phyloP scores from a whole-genome alignment of 306 rosid genomes.

The Sesbania bispinosa region DNA sequence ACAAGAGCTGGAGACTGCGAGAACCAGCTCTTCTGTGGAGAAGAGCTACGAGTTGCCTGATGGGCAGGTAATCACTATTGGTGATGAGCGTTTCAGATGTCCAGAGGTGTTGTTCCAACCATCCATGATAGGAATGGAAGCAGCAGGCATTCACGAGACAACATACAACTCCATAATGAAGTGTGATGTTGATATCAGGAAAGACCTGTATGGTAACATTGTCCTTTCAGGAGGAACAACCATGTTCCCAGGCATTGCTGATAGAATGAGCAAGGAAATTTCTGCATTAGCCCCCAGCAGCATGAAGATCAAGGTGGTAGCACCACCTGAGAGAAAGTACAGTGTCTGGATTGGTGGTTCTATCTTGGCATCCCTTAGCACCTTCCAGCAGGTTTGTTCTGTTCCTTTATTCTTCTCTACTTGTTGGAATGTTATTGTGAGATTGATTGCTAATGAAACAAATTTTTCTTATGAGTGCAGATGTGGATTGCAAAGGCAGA shows the following conservation, averaged over 20 bases:
- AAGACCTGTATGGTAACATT: slow-evolving; percentile 93
- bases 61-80: slow-evolving; percentile 96
- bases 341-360: slow-evolving; percentile 99
- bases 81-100: slow-evolving; percentile 97
- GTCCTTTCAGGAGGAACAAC: slow-evolving; percentile 99
- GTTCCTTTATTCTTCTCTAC: background rate
- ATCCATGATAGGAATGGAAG: slow-evolving; percentile 96
- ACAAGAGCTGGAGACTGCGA: slow-evolving; percentile 85
- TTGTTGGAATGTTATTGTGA: background rate
- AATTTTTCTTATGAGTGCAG: slow-evolving; percentile 41
- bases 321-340: slow-evolving; percentile 98
- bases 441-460: background rate
- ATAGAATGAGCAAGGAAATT: slow-evolving; percentile 97
- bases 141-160: slow-evolving; percentile 97
- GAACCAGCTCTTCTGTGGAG: slow-evolving; percentile 92
- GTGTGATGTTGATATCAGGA: slow-evolving; percentile 97
- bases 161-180: slow-evolving; percentile 99
- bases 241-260: slow-evolving; percentile 98
- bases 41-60: slow-evolving; percentile 97
- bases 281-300: slow-evolving; percentile 98
- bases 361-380: slow-evolving; percentile 98
- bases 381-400: slow-evolving; percentile 93
- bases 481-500: slow-evolving; percentile 99
- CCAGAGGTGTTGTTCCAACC: slow-evolving; percentile 98
- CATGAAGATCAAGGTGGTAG: slow-evolving; percentile 99